phyloP scores from a whole-genome alignment of 805 yeast species.

The Ogataea minuta region DNA sequence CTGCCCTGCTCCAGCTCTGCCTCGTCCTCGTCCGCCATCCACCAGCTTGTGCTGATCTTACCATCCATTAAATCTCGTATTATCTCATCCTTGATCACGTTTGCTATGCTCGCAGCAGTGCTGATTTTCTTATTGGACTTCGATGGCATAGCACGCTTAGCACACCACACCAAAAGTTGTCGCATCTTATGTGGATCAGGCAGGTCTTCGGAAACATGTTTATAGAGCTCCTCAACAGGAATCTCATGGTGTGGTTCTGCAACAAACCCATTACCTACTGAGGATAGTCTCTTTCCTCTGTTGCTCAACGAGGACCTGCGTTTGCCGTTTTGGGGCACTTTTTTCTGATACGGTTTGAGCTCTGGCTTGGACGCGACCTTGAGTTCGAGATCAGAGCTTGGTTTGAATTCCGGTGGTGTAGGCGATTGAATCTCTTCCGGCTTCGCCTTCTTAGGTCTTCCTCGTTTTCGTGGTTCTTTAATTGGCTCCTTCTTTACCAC shows the following conservation, averaged over 20 bases:
- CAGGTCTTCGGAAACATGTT: constrained; percentile 55
- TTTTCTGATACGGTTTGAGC: background rate
- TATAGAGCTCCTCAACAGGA: constrained; percentile 52
- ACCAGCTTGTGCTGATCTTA: constrained; percentile 66
- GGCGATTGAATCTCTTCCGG: background rate
- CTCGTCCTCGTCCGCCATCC: constrained; percentile 39
- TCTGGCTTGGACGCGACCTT: constrained; percentile 2
- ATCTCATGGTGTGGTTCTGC: constrained; percentile 68
- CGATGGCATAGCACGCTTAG: constrained; percentile 43
- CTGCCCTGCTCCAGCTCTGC: constrained; percentile 18
- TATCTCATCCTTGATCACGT: constrained; percentile 62
- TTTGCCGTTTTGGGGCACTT: constrained; percentile 5
- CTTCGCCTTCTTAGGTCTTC: constrained; percentile 2
- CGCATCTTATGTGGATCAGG: constrained; percentile 76
- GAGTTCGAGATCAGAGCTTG: background rate
- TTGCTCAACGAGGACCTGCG: constrained; percentile 53
- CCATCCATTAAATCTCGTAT: constrained; percentile 59
- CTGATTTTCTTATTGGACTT: constrained; percentile 16
- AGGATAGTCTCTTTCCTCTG: constrained; percentile 70
- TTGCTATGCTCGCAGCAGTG: constrained; percentile 48
- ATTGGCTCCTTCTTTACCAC: constrained; percentile 1
- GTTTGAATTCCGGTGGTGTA: background rate
- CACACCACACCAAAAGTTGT: constrained; percentile 68
- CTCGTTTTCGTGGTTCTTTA: background rate
- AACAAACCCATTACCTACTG: constrained; percentile 69